phyloP scores from a whole-genome alignment of 2,329 filamentous ascomycete genomes.

The Cladosporium sp. region DNA sequence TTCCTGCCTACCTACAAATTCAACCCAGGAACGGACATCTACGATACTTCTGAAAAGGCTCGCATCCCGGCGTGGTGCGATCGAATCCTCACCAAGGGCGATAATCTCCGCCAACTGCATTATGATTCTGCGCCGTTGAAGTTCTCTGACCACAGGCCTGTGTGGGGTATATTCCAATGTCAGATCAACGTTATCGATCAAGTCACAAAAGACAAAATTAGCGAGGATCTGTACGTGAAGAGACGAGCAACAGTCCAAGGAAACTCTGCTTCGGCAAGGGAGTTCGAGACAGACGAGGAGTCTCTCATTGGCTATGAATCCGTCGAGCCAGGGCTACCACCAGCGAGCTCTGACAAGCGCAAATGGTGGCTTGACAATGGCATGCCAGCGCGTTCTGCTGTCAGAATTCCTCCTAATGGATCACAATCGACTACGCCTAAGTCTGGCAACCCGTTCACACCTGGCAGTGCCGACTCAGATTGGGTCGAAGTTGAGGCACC shows the following conservation, averaged over 20 bases:
- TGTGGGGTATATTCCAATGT: conserved; percentile 87
- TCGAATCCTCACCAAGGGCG: conserved; percentile 82
- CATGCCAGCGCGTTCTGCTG: conserved; percentile 70
- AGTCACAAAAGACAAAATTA: conserved; percentile 67
- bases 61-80: conserved; percentile 98
- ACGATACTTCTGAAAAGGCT: conserved; percentile 92
- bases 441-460: conserved; percentile 77
- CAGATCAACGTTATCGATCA: conserved; percentile 80
- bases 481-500: conserved; percentile 64
- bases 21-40: conserved; percentile 81
- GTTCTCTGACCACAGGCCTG: conserved; percentile 95
- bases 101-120: conserved; percentile 75
- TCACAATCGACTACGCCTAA: conserved; percentile 71
- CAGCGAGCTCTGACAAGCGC: conserved; percentile 60
- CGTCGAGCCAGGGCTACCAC: conserved; percentile 73
- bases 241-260: conserved; percentile 67
- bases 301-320: conserved; percentile 79
- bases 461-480: conserved; percentile 69
- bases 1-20: conserved; percentile 97
- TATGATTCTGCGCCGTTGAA: conserved; percentile 80
- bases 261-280: conserved; percentile 55
- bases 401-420: conserved; percentile 59
- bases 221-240: conserved; percentile 69
- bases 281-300: conserved; percentile 71
- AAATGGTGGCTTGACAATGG: conserved; percentile 68